Base-by-base conservation (phyloP, 352 stramenopile species). In the Phytophthora ohioensis region DNA sequence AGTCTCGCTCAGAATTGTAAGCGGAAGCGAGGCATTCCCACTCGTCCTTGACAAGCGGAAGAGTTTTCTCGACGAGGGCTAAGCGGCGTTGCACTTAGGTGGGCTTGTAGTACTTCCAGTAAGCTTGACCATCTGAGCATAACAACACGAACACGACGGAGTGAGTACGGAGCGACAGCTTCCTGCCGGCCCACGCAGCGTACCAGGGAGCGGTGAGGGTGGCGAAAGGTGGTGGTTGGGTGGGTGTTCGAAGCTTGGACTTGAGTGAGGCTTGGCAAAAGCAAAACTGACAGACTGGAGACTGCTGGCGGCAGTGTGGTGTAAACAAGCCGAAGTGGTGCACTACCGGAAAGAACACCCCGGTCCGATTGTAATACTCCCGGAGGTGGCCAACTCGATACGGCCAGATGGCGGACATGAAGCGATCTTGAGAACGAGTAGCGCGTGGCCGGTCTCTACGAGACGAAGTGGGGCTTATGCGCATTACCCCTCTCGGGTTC, bases 271-370 rank as follows among this genome's bases (percentile, higher is more conserved):
- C 21, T 27, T 27, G 21, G 21, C 21, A 27, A 27, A 27, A 27
- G 21, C 21, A 27, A 27, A 27, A 27, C 1, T 27, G 21, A 27
- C 21, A 27, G 21, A 27, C 21, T 2, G 21, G 21, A 27, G 1
- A 27, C 21, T 27, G 21, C 21, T 27, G 21, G 21, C 21, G 21
- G 21, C 21, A 27, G 21, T 2, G 21, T 27, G 21, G 21, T 27
- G 21, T 2, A 17, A 45, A 65, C 46, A 21, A 65, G 7, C 57
- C 57, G 57, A 51, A 53, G 32, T 57, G 57, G 17, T 34, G 36
- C 3, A 57, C 57, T 12, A 7, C 8, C 12, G 36, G 46, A 15
- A 57, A 51, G 3, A 51, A 9, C 6, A 34, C 11, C 0, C 5
- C 57, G 2, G 42, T n/a, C 17, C 46, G 57, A 12, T 65, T 57